A percentile compares a stretch with the other conserved stretches of the same genome.
Conservation (phyloP, 129 eudicot genomes). For the Chrysanthemum lavandulifolium region DNA sequence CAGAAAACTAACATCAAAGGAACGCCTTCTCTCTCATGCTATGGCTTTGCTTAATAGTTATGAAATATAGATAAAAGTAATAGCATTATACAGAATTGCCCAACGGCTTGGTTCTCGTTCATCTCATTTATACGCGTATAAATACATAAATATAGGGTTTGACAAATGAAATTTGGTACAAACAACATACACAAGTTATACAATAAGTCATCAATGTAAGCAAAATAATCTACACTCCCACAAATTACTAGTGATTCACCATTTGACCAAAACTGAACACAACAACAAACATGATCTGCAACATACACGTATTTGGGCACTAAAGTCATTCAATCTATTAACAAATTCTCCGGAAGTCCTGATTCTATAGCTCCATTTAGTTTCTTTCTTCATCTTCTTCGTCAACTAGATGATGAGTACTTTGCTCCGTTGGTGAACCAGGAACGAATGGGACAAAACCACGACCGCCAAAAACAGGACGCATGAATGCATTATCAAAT, state of each 20-base stretch:
- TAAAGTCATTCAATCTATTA: slow-evolving; percentile 21
- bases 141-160: slow-evolving; percentile 6
- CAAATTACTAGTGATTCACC: slow-evolving; percentile 11
- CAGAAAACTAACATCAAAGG: no score
- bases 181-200: slow-evolving; percentile 27
- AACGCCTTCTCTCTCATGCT: no score
- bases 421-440: slow-evolving; percentile 80
- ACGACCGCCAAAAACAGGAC: slow-evolving; percentile 97
- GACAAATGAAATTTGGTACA: slow-evolving; percentile 17
- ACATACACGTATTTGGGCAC: not conserved
- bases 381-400: slow-evolving; percentile 34
- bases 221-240: slow-evolving; percentile 30
- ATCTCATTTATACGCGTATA: slow-evolving; percentile 19
- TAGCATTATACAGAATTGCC: no score
- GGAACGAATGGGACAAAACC: slow-evolving; percentile 86
- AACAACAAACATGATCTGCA: slow-evolving; percentile 23
- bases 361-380: slow-evolving; percentile 14
- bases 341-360: slow-evolving; percentile 8
- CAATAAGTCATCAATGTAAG: slow-evolving; percentile 8
- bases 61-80: no score
- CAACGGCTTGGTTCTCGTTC: not conserved
- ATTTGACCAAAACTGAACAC: slow-evolving; percentile 31
- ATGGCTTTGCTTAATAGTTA: no score
- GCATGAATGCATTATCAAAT: slow-evolving; percentile 88
- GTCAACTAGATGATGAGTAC: slow-evolving; percentile 28